A percentile compares a stretch with the other conserved stretches of the same genome.
These are phyloP conservation scores for Uronychia binucleata DNA, from an alignment of 73 alveolate species.

Conservation along the genomic window DNA sequence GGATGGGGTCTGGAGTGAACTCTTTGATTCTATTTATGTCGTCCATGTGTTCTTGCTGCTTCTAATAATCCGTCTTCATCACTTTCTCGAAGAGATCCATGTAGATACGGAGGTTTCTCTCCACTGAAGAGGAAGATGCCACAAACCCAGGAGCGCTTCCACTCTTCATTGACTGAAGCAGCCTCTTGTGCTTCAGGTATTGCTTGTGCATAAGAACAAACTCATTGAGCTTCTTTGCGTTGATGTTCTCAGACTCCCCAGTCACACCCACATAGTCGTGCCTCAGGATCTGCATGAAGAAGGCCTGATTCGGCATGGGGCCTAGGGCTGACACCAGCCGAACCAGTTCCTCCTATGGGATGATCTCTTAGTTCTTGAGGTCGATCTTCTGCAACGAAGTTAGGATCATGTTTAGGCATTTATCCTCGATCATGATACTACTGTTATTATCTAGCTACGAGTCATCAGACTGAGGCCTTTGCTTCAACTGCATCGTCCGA, in stretches of 20 bases:
- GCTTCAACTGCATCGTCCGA: not conserved
- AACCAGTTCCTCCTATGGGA: not conserved
- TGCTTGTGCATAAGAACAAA: not conserved
- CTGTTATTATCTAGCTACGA: not conserved
- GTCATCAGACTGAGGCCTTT: not conserved
- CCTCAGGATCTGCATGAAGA: not conserved
- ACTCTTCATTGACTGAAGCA: not conserved
- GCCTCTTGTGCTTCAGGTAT: not conserved
- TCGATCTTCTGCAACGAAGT: not conserved
- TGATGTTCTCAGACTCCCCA: not conserved
- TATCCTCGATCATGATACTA: not conserved
- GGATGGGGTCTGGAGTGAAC: not conserved
- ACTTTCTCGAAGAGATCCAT: not conserved
- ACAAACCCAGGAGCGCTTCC: not conserved
- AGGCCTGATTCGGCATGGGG: not conserved
- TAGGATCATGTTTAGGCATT: not conserved
- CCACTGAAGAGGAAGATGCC: not conserved
- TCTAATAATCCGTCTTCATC: not conserved
- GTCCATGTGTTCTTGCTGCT: not conserved
- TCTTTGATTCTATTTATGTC: not conserved
- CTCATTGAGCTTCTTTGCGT: not conserved
- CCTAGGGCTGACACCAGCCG: not conserved
- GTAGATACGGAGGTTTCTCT: not conserved
- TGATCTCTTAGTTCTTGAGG: not conserved
- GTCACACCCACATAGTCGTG: not conserved